Evolutionary conservation across 148 eudicot species (phyloP), one percentile per base, ranked within the genome.

Genomic region (Fagopyrum tataricum): DNA sequence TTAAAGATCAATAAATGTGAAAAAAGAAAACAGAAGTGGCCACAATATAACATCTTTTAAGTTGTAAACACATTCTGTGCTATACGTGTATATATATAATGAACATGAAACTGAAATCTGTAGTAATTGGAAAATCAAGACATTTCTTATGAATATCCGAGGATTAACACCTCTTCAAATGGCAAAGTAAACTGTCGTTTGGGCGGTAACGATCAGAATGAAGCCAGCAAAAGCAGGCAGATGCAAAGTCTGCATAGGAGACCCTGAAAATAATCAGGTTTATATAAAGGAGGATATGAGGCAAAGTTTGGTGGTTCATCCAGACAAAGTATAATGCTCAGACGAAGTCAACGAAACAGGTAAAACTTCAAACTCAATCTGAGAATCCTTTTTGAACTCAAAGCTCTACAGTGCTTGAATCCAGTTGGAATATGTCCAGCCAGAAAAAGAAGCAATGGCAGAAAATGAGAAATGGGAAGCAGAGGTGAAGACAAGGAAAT

Each of bases 1-100:
- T 39, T 69, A 61, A 76, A 21, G 67, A 24, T 49, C 55, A 73
- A 39, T 42, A n/a, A 41, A 53, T 20, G 18, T 37, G 62, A 55
- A 2, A 41, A 15, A 42, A 9, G 2, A 41, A 56, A 40, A 18
- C 41, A 5, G 39, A 1, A 71, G 24, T 47, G 4, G 24, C 12
- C 40, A 13, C 42, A 40, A 44, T 8, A 44, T 24, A 13, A 6
- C 6, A 23, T 43, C 10, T 4, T 26, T 61, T 26, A 53, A 11
- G 4, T 5, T 61, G 67, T 24, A 61, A 61, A 24, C 24, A 26
- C 39, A 20, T 51, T 26, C 24, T 55, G 62, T 23, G 2, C 18
- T 64, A n/a, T 39, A 64, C 20, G 37, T 31, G 37, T 31, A 3
- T 31, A 1, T 31, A 64, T 31, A 64, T 52, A 61, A 61, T 5